A percentile compares a stretch with the other conserved stretches of the same genome.
phyloP scores from a whole-genome alignment of 768 basidiomycete genomes.

The Boletus fagicola region DNA sequence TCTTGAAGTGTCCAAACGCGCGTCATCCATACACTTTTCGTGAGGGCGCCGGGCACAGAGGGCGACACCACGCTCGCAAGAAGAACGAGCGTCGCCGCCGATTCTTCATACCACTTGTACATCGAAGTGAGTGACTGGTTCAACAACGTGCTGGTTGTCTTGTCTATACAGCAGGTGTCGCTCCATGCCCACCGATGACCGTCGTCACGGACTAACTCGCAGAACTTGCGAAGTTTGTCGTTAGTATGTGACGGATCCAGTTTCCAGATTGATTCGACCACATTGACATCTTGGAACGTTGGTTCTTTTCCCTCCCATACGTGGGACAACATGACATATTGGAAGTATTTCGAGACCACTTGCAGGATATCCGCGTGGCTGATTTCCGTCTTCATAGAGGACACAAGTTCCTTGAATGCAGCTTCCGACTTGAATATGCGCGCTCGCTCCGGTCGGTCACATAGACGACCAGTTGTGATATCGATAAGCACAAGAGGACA shows the following conservation, averaged over 20 bases:
- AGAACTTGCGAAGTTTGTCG: not conserved
- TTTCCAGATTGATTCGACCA: not conserved
- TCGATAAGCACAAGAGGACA: not conserved
- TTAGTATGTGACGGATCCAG: not conserved
- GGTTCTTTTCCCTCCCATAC: not conserved
- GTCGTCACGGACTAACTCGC: not conserved
- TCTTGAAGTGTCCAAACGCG: no score
- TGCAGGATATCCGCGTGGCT: not conserved
- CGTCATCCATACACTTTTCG: not conserved
- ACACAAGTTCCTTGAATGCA: not conserved
- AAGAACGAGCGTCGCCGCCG: slow-evolving; percentile 3
- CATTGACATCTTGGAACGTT: not conserved
- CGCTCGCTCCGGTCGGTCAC: not conserved
- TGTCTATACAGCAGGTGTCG: slow-evolving; percentile 9
- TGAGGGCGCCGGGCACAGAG: not conserved
- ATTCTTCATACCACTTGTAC: slow-evolving; percentile 12
- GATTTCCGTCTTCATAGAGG: not conserved
- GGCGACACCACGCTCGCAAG: not conserved
- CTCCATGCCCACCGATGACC: not conserved
- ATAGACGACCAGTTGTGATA: not conserved
- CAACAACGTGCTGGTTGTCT: not conserved
- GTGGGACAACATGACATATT: not conserved
- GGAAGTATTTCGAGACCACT: not conserved
- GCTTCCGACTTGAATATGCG: not conserved
- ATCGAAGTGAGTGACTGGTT: slow-evolving; percentile 3